A percentile compares a stretch with the other conserved stretches of the same genome.
Conservation (phyloP, 805 yeast species). For the Wickerhamiella nectarea region DNA sequence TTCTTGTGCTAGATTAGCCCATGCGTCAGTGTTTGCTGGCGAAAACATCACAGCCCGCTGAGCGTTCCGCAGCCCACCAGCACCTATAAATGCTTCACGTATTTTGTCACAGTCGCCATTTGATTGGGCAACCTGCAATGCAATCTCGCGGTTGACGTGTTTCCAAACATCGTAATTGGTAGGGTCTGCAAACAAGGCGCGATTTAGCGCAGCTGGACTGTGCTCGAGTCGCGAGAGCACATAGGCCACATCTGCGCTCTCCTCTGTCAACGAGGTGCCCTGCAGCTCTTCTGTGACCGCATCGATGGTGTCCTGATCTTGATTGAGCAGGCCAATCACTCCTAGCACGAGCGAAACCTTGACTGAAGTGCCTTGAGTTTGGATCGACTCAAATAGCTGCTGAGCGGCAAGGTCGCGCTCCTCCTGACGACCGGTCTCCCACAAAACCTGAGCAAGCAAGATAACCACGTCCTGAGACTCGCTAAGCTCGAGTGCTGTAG, state of each 20-base stretch:
- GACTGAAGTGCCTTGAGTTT: slow-evolving; percentile 50
- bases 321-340: slow-evolving; percentile 55
- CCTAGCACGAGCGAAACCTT: slow-evolving; percentile 62
- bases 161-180: slow-evolving; percentile 57
- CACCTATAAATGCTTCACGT: slow-evolving; percentile 36
- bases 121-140: slow-evolving; percentile 44
- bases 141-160: slow-evolving; percentile 40
- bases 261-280: slow-evolving; percentile 38
- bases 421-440: slow-evolving; percentile 61
- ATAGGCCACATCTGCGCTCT: slow-evolving; percentile 41
- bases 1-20: slow-evolving; percentile 15
- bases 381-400: slow-evolving; percentile 57
- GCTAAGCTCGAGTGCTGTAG: slow-evolving; percentile 41
- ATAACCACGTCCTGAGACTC: slow-evolving; percentile 55
- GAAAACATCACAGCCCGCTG: slow-evolving; percentile 58
- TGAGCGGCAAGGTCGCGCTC: slow-evolving; percentile 74
- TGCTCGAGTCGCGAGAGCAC: slow-evolving; percentile 14
- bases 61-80: slow-evolving; percentile 38
- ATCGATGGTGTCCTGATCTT: slow-evolving; percentile 41
- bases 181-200: slow-evolving; percentile 64
- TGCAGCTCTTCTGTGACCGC: slow-evolving; percentile 56
- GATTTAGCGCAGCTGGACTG: slow-evolving; percentile 40
- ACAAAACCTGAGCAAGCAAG: slow-evolving; percentile 63
- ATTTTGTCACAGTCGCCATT: slow-evolving; percentile 36
- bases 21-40: slow-evolving; percentile 36